Base-by-base conservation (phyloP, 2,329 filamentous ascomycete species). In the Xylariaceae sp. region DNA sequence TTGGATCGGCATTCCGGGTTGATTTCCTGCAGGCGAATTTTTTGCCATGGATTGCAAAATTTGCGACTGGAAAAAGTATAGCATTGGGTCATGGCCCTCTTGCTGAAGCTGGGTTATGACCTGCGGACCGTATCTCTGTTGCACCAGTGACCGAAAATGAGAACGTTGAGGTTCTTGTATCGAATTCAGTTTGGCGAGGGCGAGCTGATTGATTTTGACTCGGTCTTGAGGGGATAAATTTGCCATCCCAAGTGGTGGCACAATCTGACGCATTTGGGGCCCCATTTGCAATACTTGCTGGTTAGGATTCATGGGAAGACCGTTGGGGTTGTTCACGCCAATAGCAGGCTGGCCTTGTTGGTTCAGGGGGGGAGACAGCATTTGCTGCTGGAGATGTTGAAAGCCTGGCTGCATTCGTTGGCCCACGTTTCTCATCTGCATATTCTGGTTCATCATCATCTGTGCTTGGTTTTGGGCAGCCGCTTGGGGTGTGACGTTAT, bases 301-400 rank as follows among this genome's bases (percentile, higher is more conserved):
- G 26, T 64, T 66, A 11, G 63, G 52, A 37, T 68, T 67, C 62
- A 68, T 64, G 6, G 61, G 37, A 42, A 66, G 55, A 2, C 61
- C 72, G 60, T 60, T 74, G 56, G 64, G 70, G 56, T 68, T 76
- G 39, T 65, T 69, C 69, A 78, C 73, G 19, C 69, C 71, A 65
- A 78, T 73, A 29, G 64, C 68, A 56, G 73, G 71, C 48, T 69
- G 70, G 26, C 60, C 62, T 57, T 79, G 79, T 49, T 75, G 80
- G 7, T 76, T 73, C 29, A 83, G 74, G 39, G 75, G 76, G 1
- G 77, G 74, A 3, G 75, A 70, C 62, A 84, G 81, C 78, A 83
- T 81, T 53, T 75, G 78, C 52, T 81, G 80, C 55, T 82, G 80
- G 37, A 84, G 73, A 47, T 79, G 76, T 57, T 80, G 80, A 55